Base-by-base conservation (phyloP, 1,284 basidiomycete genomes). In the Melampsora americana region DNA sequence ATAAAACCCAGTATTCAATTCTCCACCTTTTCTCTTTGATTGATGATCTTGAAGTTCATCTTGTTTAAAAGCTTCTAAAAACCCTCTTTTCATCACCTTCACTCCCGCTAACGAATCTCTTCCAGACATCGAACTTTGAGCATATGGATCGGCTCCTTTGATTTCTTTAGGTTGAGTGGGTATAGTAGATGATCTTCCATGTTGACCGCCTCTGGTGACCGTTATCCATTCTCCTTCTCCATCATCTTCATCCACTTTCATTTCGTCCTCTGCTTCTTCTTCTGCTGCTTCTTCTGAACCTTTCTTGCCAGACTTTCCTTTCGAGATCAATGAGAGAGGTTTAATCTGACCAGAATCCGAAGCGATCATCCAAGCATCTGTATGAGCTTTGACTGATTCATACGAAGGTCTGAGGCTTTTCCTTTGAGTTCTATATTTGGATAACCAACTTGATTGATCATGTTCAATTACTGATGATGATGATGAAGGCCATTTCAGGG, bases 71-170 rank as follows among this genome's bases (percentile, higher is more conserved):
- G 71, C 30, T 75, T 75, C 44, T 2, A 26, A 20, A 50, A 75
- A 75, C 5, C 56, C 66, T 12, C 66, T 48, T 50, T 75, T 68
- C 72, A 75, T 75, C 16, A 75, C 66, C 67, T 75, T 75, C 26
- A 68, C 72, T 20, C 62, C 56, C 2, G 72, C 72, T 28, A 11
- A n/a, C 20, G 35, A 32, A 66, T 75, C 72, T 23, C 72, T 28
- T 48, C 42, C 53, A 16, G 72, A 65, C 72, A 75, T 75, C 7
- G 72, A 75, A 14, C 65, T 67, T 46, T 75, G 72, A n/a, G 72
- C 72, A 48, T 75, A 75, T 0, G 72, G 72, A 62, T 75, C 72
- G 26, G 66, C 20, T 11, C 50, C 72, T 26, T 16, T 23, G 42
- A 48, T 7, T 1, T 16, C 5, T 16, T 30, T 12, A 48, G 64